Conservation (phyloP, 257 asterid species). For the Hygrophila difformis region DNA sequence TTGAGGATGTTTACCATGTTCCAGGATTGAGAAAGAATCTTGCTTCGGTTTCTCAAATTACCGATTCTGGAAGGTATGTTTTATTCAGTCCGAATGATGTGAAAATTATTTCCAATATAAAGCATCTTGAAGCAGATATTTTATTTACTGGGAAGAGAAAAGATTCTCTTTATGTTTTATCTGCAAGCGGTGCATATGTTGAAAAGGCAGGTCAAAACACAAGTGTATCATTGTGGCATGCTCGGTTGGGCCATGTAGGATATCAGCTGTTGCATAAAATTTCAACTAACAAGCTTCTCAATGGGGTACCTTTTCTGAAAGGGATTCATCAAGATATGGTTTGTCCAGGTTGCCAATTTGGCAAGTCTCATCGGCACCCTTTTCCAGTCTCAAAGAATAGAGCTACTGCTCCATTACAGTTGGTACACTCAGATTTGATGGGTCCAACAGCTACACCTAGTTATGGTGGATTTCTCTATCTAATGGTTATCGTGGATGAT, state of each 20-base stretch:
- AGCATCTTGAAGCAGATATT: not conserved
- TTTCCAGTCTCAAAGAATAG: constrained; percentile 11
- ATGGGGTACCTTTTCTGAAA: constrained; percentile 12
- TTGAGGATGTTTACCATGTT: constrained; percentile 14
- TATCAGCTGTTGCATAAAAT: constrained; percentile 18
- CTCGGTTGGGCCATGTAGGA: constrained; percentile 22
- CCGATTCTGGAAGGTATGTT: constrained; percentile 12
- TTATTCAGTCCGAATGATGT: constrained; percentile 16
- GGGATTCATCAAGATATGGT: constrained; percentile 6
- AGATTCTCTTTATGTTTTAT: constrained; percentile 7
- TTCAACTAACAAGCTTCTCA: constrained; percentile 13
- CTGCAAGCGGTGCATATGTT: constrained; percentile 19
- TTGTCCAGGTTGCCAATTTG: constrained; percentile 19
- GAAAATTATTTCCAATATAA: constrained; percentile 13
- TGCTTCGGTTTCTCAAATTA: constrained; percentile 15
- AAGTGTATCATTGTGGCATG: constrained; percentile 22
- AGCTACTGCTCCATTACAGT: not conserved
- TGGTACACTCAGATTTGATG: not conserved
- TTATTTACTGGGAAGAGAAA: constrained; percentile 14
- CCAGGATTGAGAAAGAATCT: constrained; percentile 14
- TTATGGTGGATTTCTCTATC: not conserved
- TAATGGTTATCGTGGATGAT: not conserved
- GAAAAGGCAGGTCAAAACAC: constrained; percentile 4
- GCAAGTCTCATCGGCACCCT: constrained; percentile 14
- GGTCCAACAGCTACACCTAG: not conserved